These are phyloP conservation scores for Backusella luteola DNA, from an alignment of 192 early-diverging fungal genomes.

Conservation along the genomic window DNA sequence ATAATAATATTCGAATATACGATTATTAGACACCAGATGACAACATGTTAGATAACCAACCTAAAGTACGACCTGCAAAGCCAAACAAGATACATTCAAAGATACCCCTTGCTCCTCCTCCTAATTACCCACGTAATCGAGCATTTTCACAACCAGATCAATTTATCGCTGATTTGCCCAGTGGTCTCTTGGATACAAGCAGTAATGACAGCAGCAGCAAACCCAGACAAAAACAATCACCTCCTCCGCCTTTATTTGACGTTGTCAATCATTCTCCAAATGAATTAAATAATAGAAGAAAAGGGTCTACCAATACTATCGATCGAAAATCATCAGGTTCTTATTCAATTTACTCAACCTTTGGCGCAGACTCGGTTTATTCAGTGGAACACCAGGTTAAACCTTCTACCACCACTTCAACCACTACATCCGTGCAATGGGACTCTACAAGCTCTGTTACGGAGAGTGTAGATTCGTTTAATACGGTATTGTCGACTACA, in stretches of 20 bases:
- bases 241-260: neutral
- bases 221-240: neutral
- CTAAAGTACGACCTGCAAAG: slow-evolving; percentile 5
- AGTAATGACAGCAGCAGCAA: neutral
- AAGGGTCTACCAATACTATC: neutral
- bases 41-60: slow-evolving; percentile 8
- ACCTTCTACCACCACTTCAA: neutral
- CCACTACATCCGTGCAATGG: neutral
- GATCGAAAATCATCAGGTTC: slow-evolving; percentile 15
- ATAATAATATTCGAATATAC: neutral
- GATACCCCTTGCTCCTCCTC: slow-evolving; percentile 22
- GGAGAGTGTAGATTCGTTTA: slow-evolving; percentile 20
- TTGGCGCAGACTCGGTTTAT: slow-evolving; percentile 6
- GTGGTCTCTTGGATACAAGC: neutral
- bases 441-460: neutral
- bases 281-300: neutral
- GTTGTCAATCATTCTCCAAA: neutral
- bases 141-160: neutral
- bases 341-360: slow-evolving; percentile 19
- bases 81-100: neutral
- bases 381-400: slow-evolving; percentile 7
- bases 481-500: slow-evolving; percentile 7
- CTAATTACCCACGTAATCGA: neutral
- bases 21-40: slow-evolving; percentile 5
- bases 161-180: neutral